Evolutionary conservation across 1,284 basidiomycete genomes (phyloP), one percentile per base, ranked within the genome.

Genomic region (Phlebopus sp.): DNA sequence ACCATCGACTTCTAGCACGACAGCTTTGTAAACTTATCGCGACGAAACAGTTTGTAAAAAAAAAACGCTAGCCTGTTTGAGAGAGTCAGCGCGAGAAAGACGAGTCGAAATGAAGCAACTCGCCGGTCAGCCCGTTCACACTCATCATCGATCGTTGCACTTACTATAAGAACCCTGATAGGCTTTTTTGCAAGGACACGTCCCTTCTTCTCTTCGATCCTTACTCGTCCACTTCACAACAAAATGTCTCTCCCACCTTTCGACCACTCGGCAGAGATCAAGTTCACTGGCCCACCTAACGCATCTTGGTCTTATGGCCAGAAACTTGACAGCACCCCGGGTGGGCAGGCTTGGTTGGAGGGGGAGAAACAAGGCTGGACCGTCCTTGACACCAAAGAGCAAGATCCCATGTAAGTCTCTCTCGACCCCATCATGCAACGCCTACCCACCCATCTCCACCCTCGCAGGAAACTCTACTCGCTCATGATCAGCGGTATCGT

Each of bases 271-370:
- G 8, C 14, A 5, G 42, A 51, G 21, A 7, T 50, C 37, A 46
- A 35, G 49, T 71, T 63, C 54, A 80, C 76, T 0, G 71, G 78
- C 43, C 58, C 72, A 2, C 83, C 84, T 0, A 73, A 82, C 55
- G 78, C 83, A 0, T 57, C 65, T 0, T 91, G 82, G 78, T 68
- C 70, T 5, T 78, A 72, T 47, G 81, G 84, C 0, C 70, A 81
- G 49, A 71, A 66, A 15, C 60, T 82, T 10, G 70, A 75, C 1
- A 68, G 72, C n/a, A 77, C 77, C 0, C 63, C 72, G 0, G 67
- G 65, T 7, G 81, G 81, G 3, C 61, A 63, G 46, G 68, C 64
- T 31, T 82, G 81, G 79, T 44, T 75, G 43, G 73, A 76, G 46
- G 78, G 76, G 5, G 74, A 75, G 47, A 67, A 74, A 31, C 66